Evolutionary conservation across 768 basidiomycete genomes (phyloP).

Genomic region (Boletus pseudopeckii): DNA sequence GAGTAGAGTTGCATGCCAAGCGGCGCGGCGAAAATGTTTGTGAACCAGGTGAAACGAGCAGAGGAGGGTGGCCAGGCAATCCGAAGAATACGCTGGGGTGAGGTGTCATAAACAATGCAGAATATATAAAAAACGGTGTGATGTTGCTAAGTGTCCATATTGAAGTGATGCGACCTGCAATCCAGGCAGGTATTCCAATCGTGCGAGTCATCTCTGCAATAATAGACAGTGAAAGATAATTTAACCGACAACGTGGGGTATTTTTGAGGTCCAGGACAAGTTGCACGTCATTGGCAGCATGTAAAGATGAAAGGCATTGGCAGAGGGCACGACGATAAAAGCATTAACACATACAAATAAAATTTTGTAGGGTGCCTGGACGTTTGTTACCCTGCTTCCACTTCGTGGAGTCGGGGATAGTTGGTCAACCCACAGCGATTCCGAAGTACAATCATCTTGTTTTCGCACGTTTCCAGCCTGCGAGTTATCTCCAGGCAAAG

Average conservation of each 20-base stretch:
- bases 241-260: constrained; percentile 29
- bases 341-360: too few species aligned
- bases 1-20: constrained; percentile 24
- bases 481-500: too few species aligned
- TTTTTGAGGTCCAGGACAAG: constrained; percentile 22
- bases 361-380: too few species aligned
- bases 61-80: constrained; percentile 13
- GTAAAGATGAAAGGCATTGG: too few species aligned
- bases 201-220: constrained; percentile 37
- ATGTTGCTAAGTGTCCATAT: constrained; percentile 37
- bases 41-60: constrained; percentile 16
- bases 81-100: constrained; percentile 19
- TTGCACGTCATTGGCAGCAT: too few species aligned
- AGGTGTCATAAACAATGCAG: constrained; percentile 40
- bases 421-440: too few species aligned
- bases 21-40: constrained; percentile 53
- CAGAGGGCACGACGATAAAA: too few species aligned
- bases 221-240: constrained; percentile 38
- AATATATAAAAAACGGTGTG: constrained; percentile 32
- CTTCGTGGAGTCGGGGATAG: too few species aligned
- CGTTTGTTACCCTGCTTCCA: too few species aligned
- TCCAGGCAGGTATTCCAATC: constrained; percentile 54
- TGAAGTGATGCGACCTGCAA: constrained; percentile 53
- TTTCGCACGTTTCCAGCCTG: too few species aligned
- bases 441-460: too few species aligned